Evolutionary conservation across 78 protist species (phyloP).

Genomic region (Dictyostelium intermedium): DNA sequence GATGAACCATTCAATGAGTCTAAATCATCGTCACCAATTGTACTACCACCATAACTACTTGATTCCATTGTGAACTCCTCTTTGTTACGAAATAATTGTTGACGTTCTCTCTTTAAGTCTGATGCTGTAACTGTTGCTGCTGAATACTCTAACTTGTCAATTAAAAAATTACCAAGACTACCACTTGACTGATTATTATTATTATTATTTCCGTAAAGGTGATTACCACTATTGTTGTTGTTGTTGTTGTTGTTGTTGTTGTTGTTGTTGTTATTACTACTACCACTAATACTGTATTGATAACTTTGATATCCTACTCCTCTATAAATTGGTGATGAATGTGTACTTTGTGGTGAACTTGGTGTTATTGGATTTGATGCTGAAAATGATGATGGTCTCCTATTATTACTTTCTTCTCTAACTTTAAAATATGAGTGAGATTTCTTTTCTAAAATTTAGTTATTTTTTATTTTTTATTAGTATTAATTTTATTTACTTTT

Average conservation of each 20-base stretch:
- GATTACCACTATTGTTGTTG: not conserved
- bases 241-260: not conserved
- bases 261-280: not conserved
- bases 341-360: not conserved
- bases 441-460: not conserved
- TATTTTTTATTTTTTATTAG: too few relatives aligned
- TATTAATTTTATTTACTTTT: too few relatives aligned
- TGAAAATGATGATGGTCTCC: constrained; percentile 42
- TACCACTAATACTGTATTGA: not conserved
- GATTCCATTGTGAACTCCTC: constrained; percentile 47
- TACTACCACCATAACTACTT: not conserved
- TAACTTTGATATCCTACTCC: not conserved
- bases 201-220: not conserved
- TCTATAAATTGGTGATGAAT: not conserved
- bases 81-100: constrained; percentile 28
- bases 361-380: constrained; percentile 7
- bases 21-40: not conserved
- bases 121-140: constrained; percentile 68
- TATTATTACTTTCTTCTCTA: not conserved
- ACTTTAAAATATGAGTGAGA: not conserved
- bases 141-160: constrained; percentile 8
- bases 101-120: constrained; percentile 57
- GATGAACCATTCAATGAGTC: not conserved
- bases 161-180: not conserved
- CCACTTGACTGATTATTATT: not conserved